These are phyloP conservation scores for Senecio squalidus DNA, from an alignment of 140 eudicot species.

Conservation along the genomic window DNA sequence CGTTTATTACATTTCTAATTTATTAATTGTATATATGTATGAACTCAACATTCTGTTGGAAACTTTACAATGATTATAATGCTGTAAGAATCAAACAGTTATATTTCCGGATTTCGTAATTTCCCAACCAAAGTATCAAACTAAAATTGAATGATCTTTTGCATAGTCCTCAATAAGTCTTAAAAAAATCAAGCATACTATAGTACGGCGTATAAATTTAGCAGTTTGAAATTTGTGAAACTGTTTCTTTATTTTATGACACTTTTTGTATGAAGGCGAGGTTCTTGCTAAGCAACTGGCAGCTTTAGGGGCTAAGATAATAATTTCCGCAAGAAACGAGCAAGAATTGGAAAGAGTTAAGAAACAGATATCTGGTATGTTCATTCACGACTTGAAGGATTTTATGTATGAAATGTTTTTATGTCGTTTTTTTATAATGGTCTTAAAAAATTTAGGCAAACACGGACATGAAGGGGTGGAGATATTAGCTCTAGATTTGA, in stretches of 20 bases:
- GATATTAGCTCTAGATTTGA: conserved; percentile 78
- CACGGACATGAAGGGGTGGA: conserved; percentile 70
- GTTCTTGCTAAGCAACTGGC: conserved; percentile 84
- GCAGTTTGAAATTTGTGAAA: conserved; percentile 31
- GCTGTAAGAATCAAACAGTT: not conserved
- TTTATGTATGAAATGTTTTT: conserved; percentile 2
- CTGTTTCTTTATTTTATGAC: not conserved
- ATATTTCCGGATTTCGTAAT: not conserved
- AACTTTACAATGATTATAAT: conserved; percentile 1
- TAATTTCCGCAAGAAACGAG: conserved; percentile 85
- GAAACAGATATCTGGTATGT: conserved; percentile 59
- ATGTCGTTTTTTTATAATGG: conserved; percentile 24
- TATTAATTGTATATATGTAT: not conserved
- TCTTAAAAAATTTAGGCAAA: conserved; percentile 43
- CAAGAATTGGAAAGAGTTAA: conserved; percentile 81
- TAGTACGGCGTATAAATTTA: conserved; percentile 16
- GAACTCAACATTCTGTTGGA: conserved; percentile 11
- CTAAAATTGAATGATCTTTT: not conserved
- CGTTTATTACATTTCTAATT: not conserved
- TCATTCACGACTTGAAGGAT: not conserved
- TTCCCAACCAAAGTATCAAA: conserved; percentile 8
- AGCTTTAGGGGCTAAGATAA: conserved; percentile 84
- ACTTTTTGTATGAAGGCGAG: conserved; percentile 53
- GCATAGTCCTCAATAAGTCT: not conserved
- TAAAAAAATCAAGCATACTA: not conserved